A percentile compares a stretch with the other conserved stretches of the same genome.
Evolutionary conservation across 228 moss, liverwort and hornwort species (phyloP).

Genomic region (Sphagnum magellanicum): DNA sequence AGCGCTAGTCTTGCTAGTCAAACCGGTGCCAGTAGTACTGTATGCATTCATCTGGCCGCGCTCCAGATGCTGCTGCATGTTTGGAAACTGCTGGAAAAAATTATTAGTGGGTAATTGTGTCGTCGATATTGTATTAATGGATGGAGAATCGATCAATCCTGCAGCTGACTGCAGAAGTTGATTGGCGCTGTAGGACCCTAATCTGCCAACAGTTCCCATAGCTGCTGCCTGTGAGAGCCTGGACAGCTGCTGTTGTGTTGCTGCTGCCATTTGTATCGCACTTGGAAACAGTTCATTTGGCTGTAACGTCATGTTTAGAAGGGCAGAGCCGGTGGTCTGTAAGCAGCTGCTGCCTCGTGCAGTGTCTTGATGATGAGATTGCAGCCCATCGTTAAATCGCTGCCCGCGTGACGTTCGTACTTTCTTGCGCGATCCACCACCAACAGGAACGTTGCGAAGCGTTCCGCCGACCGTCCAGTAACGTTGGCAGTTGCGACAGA

Average conservation of each 20-base stretch:
- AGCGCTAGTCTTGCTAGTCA: constrained; percentile 6
- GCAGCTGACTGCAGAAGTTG: constrained; percentile 4
- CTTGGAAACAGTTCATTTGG: neutral
- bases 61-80: constrained; percentile 9
- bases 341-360: no score
- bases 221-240: constrained; percentile 12
- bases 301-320: constrained; percentile 11
- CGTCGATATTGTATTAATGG: constrained; percentile 12
- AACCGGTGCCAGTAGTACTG: constrained; percentile 8
- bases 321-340: no score
- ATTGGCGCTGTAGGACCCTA: no score
- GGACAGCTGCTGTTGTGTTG: constrained; percentile 32
- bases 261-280: constrained; percentile 6
- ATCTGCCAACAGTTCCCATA: neutral
- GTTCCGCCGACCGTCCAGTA: constrained; percentile 56
- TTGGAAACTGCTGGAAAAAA: constrained; percentile 17
- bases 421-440: constrained; percentile 48
- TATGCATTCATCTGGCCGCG: constrained; percentile 11
- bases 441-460: constrained; percentile 41
- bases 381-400: constrained; percentile 3
- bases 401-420: constrained; percentile 15
- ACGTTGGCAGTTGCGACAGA: constrained; percentile 49
- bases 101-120: neutral
- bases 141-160: constrained; percentile 9
- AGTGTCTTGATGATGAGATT: no score